Base-by-base conservation (phyloP, 2,329 filamentous ascomycete genomes). In the Trichophyton rubrum region DNA sequence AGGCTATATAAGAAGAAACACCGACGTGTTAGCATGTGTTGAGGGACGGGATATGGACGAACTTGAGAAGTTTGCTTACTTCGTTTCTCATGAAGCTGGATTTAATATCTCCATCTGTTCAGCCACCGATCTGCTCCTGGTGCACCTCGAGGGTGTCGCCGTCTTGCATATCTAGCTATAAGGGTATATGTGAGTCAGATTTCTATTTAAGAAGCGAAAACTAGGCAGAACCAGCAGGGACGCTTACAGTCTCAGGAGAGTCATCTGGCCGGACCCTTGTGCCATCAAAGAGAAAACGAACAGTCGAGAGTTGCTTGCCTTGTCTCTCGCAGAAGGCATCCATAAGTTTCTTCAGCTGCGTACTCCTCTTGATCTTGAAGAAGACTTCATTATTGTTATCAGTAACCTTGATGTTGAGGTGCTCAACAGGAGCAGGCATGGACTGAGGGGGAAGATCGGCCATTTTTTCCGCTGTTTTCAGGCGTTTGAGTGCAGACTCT, bases 371-470 rank as follows among this genome's bases (percentile, higher is more conserved):
- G 79, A 99, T 99, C 81, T 99, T 99, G 81, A 99, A 99, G 76
- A 97, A 99, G 69, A 99, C 92, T 73, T 99, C 93, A 74, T 99
- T 99, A 79, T 96, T 96, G 79, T 95, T 96, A 69, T 99, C 93
- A 0, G 93, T 97, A 13, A 99, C 93, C 75, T 99, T 99, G 78
- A 99, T 97, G 78, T 99, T 99, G 3, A 99, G 80, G 75, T 99
- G 93, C 77, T 97, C 92, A 33, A 79, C 79, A 60, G 79, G 77
- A 3, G 73, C 66, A 5, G 67, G 69, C 3, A 56, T 35, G 22
- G 35, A n/a, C 53, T 56, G 53, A 30, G 35, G 22, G 8, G 43
- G 43, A 7, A 33, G 30, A 9, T 58, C 56, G 30, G 56, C 56
- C 56, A 58, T 59, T 27, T 60, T 60, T 38, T 15, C n/a, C 22